Evolutionary conservation across 2,329 filamentous ascomycete species (phyloP).

Genomic region (Colletotrichum salicis): DNA sequence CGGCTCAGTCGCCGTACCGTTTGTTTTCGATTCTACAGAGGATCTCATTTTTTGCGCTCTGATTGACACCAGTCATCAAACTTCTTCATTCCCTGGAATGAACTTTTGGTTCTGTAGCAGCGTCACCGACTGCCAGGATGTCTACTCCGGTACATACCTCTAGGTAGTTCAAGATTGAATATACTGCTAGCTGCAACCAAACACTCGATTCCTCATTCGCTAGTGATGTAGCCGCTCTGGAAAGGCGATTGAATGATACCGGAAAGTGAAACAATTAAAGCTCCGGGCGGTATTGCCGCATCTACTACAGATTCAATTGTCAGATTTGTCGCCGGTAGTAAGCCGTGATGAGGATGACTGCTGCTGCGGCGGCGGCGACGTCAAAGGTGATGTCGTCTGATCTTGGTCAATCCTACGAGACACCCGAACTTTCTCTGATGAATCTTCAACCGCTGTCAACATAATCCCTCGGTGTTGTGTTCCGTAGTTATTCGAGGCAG

Average conservation of each 20-base stretch:
- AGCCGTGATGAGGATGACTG: not conserved
- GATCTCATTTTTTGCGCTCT: conserved; percentile 25
- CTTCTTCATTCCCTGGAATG: not conserved
- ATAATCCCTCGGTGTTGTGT: not conserved
- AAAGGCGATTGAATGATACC: not conserved
- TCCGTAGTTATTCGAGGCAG: not conserved
- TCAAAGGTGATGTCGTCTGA: not conserved
- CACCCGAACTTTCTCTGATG: not conserved
- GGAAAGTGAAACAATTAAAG: not conserved
- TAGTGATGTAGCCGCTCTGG: not conserved
- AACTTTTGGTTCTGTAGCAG: conserved; percentile 11
- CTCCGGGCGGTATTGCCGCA: too few relatives aligned
- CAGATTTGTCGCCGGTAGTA: not conserved
- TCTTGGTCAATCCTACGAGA: not conserved
- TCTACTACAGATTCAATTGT: not conserved
- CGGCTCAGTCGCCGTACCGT: conserved; percentile 29
- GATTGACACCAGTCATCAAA: not conserved
- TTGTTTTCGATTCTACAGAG: conserved; percentile 33
- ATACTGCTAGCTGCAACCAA: conserved; percentile 26
- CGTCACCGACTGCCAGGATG: conserved; percentile 11
- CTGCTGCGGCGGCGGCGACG: too few relatives aligned
- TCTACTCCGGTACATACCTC: conserved; percentile 21
- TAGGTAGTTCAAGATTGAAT: conserved; percentile 25
- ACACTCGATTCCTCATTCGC: not conserved
- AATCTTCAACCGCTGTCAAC: not conserved